Base-by-base conservation (phyloP, 345 rosid species). In the Citrus sinensis region DNA sequence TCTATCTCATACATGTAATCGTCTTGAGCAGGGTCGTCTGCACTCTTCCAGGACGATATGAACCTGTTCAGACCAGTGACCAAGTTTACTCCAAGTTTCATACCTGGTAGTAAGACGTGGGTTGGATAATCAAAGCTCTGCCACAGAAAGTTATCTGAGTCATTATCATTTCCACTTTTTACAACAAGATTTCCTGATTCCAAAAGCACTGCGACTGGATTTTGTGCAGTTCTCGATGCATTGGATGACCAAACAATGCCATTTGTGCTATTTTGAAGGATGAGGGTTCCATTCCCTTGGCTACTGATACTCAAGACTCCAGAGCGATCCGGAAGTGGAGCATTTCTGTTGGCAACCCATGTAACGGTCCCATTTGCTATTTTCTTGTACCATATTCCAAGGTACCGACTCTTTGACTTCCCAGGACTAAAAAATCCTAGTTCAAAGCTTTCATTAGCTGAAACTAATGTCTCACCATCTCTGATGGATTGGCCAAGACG, bases 51-150 rank as follows among this genome's bases (percentile, higher is more conserved):
- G 4, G 91, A 85, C 9, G 81, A 78, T 10, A 89, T 13, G 74
- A 60, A 82, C 67, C 80, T 70, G 7, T 88, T 76, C 1, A 82
- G 37, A 32, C 88, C 86, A 0, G 83, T 78, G 0, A 66, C 58
- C 14, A 82, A 71, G 67, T 89, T 79, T 82, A 82, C 78, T 20
- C 95, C 93, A 3, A 89, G 16, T 75, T 86, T 86, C 88, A 87
- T 87, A 16, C 83, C 90, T 1, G 91, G 82, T 40, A 89, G 80
- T 35, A 89, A 29, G 2, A 87, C 85, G 62, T 88, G 84, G 2
- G 83, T 54, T 1, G 86, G 89, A 49, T 87, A 69, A 79, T 91
- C 92, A 63, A 88, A 91, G 70, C 91, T 89, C 80, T 91, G 92
- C 95, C 93, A 91, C 35, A 87, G 13, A 37, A n/a, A 76, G 17